phyloP scores from a whole-genome alignment of 805 yeast species.

The Saccharomycopsis javanensis region DNA sequence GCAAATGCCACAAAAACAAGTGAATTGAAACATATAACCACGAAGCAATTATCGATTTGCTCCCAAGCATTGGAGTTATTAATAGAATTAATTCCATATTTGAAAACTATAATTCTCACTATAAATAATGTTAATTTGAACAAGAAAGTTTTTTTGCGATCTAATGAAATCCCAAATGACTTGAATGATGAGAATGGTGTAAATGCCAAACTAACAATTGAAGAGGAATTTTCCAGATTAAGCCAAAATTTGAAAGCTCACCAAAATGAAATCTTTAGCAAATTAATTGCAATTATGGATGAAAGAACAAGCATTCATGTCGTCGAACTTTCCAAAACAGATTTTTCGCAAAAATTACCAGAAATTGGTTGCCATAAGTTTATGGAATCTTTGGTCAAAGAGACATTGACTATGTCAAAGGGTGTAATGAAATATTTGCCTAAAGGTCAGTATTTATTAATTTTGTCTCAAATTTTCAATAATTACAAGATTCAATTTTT shows the following conservation, averaged over 20 bases:
- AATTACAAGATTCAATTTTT: constrained; percentile 48
- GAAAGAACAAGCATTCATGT: constrained; percentile 50
- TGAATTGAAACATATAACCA: constrained; percentile 62
- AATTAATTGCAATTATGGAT: constrained; percentile 60
- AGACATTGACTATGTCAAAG: constrained; percentile 52
- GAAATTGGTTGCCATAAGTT: constrained; percentile 44
- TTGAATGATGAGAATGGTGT: constrained; percentile 10
- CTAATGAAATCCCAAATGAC: constrained; percentile 11
- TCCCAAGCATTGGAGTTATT: constrained; percentile 53
- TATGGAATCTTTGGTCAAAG: constrained; percentile 58
- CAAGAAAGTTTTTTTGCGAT: constrained; percentile 6
- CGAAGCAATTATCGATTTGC: constrained; percentile 59
- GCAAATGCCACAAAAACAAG: constrained; percentile 73
- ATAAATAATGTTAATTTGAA: constrained; percentile 19
- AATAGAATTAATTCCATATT: constrained; percentile 30
- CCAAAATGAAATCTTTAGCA: constrained; percentile 50
- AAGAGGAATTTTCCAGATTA: constrained; percentile 32
- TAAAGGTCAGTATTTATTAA: constrained; percentile 33
- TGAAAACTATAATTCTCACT: constrained; percentile 26
- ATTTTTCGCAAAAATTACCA: constrained; percentile 37
- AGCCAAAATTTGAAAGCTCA: constrained; percentile 44
- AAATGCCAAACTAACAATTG: constrained; percentile 22
- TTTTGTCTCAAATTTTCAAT: constrained; percentile 32
- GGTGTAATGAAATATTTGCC: constrained; percentile 52
- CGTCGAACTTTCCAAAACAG: constrained; percentile 34